These are phyloP conservation scores for Saccharomyces hybrid DNA, from an alignment of 1,139 yeast species.

Conservation along the genomic window DNA sequence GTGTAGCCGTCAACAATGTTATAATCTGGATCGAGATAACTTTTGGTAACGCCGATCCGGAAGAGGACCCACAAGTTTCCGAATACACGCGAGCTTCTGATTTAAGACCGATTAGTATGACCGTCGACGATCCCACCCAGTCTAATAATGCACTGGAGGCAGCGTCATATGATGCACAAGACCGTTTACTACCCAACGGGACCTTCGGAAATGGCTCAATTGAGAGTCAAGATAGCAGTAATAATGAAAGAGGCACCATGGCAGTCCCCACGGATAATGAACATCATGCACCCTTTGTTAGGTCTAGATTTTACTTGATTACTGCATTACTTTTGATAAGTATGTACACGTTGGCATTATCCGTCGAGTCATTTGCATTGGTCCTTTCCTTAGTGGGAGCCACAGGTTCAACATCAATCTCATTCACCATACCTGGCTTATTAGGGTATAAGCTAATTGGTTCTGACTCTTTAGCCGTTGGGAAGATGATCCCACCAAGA, in stretches of 20 bases:
- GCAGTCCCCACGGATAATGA: constrained; percentile 2
- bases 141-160: background rate
- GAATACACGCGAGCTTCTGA: background rate
- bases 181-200: background rate
- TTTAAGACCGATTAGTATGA: constrained; percentile 14
- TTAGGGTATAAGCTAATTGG: constrained; percentile 68
- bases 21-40: constrained; percentile 41
- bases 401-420: constrained; percentile 6
- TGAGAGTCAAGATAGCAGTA: background rate
- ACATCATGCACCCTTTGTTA: constrained; percentile 44
- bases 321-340: constrained; percentile 40
- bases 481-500: constrained; percentile 25
- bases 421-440: constrained; percentile 41
- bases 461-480: constrained; percentile 28
- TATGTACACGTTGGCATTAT: constrained; percentile 59
- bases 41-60: constrained; percentile 5
- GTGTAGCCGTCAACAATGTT: constrained; percentile 77
- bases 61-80: background rate
- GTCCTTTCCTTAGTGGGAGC: constrained; percentile 81
- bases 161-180: background rate
- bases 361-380: constrained; percentile 69
- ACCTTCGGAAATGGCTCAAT: background rate
- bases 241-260: background rate
- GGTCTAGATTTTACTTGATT: constrained; percentile 40
- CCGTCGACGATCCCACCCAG: constrained; percentile 11